Base-by-base conservation (phyloP, 1,284 basidiomycete genomes). In the Cerioporus squamosus region DNA sequence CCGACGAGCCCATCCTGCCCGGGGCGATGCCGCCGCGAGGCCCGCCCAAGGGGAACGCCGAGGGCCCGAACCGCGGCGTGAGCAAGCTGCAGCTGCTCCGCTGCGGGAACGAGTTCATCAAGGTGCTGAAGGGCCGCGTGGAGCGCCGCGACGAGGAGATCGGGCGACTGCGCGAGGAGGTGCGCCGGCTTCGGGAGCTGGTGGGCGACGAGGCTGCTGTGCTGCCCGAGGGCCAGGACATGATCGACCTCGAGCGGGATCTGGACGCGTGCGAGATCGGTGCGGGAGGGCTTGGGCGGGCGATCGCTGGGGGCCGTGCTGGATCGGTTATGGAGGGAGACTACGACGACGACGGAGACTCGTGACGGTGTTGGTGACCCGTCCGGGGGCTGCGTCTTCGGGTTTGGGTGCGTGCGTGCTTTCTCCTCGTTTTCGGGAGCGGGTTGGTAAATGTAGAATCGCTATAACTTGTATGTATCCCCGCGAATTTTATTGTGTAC, bases 41-140 rank as follows among this genome's bases (percentile, higher is more conserved):
- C 0, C 88, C 94, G 12, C 93, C 93, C 3, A 92, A 94, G 64
- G 90, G 90, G 0, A 91, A 91, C 10, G 85, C 84, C 9, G 91
- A 93, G 60, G 94, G 95, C 39, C 95, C 95, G 24, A 97, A 97
- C 75, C 90, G 95, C 67, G 91, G 91, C n/a, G 94, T 98, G 44
- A 93, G 90, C 77, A 98, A 98, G 79, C 82, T 98, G 58, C 95
- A 97, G 68, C 78, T 99, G 33, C 75, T 99, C 75, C 75, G 80
- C 59, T 89, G 86, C 81, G 78, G 77, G 60, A 77, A 76, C 60
- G 88, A 88, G 65, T 88, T 83, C 65, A 72, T 89, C 59, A 86
- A 85, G 81, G 67, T 84, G 8, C 74, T 83, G 22, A 84, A 85
- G 65, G 88, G 80, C 46, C 84, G 94, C 43, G 83, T 98, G 47